These are phyloP conservation scores for Trapa incisa DNA, from an alignment of 345 rosid genomes.

Conservation along the genomic window DNA sequence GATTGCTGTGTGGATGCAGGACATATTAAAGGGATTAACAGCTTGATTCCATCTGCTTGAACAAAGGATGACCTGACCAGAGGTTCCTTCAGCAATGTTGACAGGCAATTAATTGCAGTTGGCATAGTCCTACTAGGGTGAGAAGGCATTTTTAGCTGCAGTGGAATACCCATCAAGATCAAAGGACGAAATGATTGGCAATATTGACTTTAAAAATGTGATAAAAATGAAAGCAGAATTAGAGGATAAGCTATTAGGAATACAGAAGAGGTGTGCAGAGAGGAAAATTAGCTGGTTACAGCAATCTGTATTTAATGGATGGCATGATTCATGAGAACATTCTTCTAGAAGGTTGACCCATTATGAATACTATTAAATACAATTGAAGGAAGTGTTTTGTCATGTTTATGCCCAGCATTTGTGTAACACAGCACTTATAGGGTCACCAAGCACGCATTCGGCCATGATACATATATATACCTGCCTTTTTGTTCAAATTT, in stretches of 20 bases:
- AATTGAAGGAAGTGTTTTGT: not conserved
- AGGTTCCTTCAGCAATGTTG: slow-evolving; percentile 74
- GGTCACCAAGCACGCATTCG: not conserved
- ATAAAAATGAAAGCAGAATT: not conserved
- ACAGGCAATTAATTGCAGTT: slow-evolving; percentile 58
- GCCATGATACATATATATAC: too few relatives aligned
- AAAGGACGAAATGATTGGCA: not conserved
- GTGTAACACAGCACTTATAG: too few relatives aligned
- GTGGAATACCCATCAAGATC: not conserved
- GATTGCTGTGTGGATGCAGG: slow-evolving; percentile 98
- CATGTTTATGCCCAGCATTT: too few relatives aligned
- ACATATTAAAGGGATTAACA: slow-evolving; percentile 67
- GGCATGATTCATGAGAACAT: not conserved
- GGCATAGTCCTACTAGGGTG: slow-evolving; percentile 76
- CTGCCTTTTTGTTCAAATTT: too few relatives aligned
- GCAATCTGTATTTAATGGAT: not conserved
- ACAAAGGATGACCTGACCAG: slow-evolving; percentile 87
- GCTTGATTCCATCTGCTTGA: slow-evolving; percentile 79
- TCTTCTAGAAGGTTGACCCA: too few relatives aligned
- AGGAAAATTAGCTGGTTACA: not conserved
- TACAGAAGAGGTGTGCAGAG: not conserved
- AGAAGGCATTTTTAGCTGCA: slow-evolving; percentile 83
- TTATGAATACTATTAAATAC: not conserved
- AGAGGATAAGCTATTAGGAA: not conserved
- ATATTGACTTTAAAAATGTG: not conserved